Evolutionary conservation across 495 filamentous ascomycete genomes (phyloP), one percentile per base, ranked within the genome.

Genomic region (Xylaria castorea): DNA sequence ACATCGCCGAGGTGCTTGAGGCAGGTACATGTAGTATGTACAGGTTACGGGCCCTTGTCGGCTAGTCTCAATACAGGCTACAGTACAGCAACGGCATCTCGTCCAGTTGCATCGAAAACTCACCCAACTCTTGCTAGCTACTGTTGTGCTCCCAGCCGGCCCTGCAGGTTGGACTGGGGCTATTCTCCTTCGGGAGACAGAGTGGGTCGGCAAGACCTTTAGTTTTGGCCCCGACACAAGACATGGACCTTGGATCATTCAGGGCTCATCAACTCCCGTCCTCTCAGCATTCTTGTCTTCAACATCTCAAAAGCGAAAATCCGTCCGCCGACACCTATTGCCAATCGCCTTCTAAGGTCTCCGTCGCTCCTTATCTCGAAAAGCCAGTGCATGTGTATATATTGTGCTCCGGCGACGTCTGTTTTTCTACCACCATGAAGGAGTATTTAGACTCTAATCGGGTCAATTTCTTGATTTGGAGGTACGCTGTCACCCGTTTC

Each of bases 391-490:
- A 32, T 50, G 61, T 51, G 48, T 67, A 48, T 46, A 36, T 50
- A 18, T n/a, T 42, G 51, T 60, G 57, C 70, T 30, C 62, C 32
- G 27, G 64, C 57, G n/a, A 51, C 58, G 68, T n/a, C 70, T 65
- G 70, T 14, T 42, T 25, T 71, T 73, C 70, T 44, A 71, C 81
- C 77, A 84, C 76, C 69, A 87, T 88, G 86, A 89, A 89, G 80
- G 87, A 89, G 78, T 77, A 83, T 72, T 88, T 99, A 78, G 92
- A 93, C 82, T 95, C 94, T 73, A 90, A 98, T 86, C 92, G 95
- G 85, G 90, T 98, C 86, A 99, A 98, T 88, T 98, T 95, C 87
- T 87, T 99, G 85, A 93, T 99, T 86, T 97, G 94, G 93, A 94
- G 94, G 93, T 98, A 89, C 83, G 93, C 89, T 76, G 74, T 71